Evolutionary conservation across 176 grass and related monocot genomes (phyloP).

Genomic region (Oryza coarctata): DNA sequence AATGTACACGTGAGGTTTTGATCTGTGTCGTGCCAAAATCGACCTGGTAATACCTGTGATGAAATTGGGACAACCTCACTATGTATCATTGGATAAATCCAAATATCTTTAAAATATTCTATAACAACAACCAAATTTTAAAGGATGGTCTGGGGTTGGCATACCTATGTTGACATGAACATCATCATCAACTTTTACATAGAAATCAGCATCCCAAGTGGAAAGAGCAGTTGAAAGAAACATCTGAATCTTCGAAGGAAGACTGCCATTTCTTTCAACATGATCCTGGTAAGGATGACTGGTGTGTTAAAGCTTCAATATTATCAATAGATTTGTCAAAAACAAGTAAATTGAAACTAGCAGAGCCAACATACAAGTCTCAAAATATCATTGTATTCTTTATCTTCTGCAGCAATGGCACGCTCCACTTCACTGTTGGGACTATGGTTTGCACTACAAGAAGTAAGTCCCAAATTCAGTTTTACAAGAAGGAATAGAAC

Average conservation of each 20-base stretch:
- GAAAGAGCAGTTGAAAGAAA: constrained; percentile 64
- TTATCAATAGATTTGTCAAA: not conserved
- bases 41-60: constrained; percentile 54
- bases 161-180: constrained; percentile 80
- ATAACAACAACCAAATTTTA: not conserved
- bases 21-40: constrained; percentile 54
- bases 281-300: constrained; percentile 45
- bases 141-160: not conserved
- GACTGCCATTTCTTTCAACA: constrained; percentile 53
- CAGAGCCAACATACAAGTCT: constrained; percentile 54
- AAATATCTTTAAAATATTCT: not conserved
- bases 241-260: constrained; percentile 60
- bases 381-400: constrained; percentile 60
- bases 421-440: constrained; percentile 50
- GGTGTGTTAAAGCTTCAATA: not conserved
- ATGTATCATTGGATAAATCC: not conserved
- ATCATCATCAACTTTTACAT: constrained; percentile 75
- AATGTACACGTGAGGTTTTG: constrained; percentile 64
- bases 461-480: constrained; percentile 19
- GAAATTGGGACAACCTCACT: constrained; percentile 7
- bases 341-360: constrained; percentile 1
- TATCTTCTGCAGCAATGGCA: constrained; percentile 54
- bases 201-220: constrained; percentile 78
- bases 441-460: constrained; percentile 41
- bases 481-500: not conserved